Evolutionary conservation across 2,329 filamentous ascomycete genomes (phyloP), one percentile per base, ranked within the genome.

Genomic region (Cryphonectria carpinicola): DNA sequence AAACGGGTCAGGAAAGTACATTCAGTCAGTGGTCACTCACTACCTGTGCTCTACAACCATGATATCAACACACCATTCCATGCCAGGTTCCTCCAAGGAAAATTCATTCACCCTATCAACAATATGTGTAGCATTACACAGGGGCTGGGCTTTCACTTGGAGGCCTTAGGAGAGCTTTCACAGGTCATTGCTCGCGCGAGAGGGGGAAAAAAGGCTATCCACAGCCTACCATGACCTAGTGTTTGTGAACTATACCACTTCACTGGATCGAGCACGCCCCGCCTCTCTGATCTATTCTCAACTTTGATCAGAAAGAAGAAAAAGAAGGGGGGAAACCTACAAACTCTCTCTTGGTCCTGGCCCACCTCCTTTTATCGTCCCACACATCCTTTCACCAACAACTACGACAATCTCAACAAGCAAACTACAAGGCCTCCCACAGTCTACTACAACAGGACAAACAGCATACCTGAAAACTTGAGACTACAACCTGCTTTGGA

Each of bases 391-490:
- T 39, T 10, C 28, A 35, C 28, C 11, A 32, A 54, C n/a, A 41
- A n/a, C 35, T 58, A 52, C 65, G 52, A 66, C 65, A 60, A 25
- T 6, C 2, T 17, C 25, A 39, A n/a, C 63, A 49, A 39, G 39
- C 65, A 60, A 67, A 60, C 65, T 32, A 37, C 54, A 67, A 25
- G 32, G 14, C 32, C 28, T 54, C 46, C n/a, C n/a, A n/a, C 35
- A 60, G 19, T 7, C 58, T 39, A 22, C 32, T 39, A 10, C 1
- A 28, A n/a, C n/a, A 19, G 19, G n/a, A 43, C 39, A 41, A 64
- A 46, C 61, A 64, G 3, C 11, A 49, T 49, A 49, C 46, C 46
- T 49, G 13, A 46, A 58, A 60, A 37, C 28, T 10, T 39, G 10
- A 43, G 25, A 17, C 39, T 46, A 56, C 46, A 41, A 11, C n/a